These are phyloP conservation scores for Lanmaoa rubissima DNA, from an alignment of 768 basidiomycete genomes.

Conservation along the genomic window DNA sequence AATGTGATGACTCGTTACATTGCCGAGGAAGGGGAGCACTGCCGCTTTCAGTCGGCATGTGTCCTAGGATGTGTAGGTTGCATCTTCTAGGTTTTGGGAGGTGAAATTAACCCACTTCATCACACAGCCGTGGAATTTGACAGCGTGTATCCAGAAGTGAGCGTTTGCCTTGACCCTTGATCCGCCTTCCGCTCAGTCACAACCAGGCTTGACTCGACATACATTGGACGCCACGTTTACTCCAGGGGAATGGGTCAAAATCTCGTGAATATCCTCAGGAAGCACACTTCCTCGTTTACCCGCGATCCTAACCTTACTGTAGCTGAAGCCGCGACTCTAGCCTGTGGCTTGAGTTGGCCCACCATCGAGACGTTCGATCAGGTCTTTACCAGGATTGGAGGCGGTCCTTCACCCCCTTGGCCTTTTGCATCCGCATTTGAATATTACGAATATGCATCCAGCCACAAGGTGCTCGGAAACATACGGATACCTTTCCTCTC, in stretches of 20 bases:
- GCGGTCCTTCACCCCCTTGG: slow-evolving; percentile 60
- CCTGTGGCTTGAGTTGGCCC: slow-evolving; percentile 49
- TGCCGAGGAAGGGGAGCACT: slow-evolving; percentile 71
- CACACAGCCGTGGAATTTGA: slow-evolving; percentile 50
- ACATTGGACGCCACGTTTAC: slow-evolving; percentile 63
- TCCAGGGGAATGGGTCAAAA: slow-evolving; percentile 80
- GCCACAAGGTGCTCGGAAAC: slow-evolving; percentile 54
- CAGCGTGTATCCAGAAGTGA: slow-evolving; percentile 36
- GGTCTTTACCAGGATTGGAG: slow-evolving; percentile 62
- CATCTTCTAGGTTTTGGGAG: slow-evolving; percentile 4
- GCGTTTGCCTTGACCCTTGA: slow-evolving; percentile 11
- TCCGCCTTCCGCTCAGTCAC: slow-evolving; percentile 7
- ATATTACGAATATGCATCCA: slow-evolving; percentile 55
- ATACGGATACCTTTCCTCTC: slow-evolving; percentile 74
- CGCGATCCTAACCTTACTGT: slow-evolving; percentile 51
- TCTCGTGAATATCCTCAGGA: slow-evolving; percentile 54
- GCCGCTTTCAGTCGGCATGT: slow-evolving; percentile 64
- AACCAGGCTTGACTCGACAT: slow-evolving; percentile 52
- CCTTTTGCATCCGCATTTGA: slow-evolving; percentile 44
- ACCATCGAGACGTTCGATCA: slow-evolving; percentile 60
- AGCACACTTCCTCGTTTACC: slow-evolving; percentile 48
- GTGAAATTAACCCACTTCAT: slow-evolving; percentile 11
- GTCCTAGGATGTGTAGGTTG: slow-evolving; percentile 70
- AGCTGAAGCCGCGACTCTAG: slow-evolving; percentile 45
- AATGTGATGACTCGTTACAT: slow-evolving; percentile 89